Base-by-base conservation (phyloP, 306 rosid genomes). In the Cucumis cinereus region DNA sequence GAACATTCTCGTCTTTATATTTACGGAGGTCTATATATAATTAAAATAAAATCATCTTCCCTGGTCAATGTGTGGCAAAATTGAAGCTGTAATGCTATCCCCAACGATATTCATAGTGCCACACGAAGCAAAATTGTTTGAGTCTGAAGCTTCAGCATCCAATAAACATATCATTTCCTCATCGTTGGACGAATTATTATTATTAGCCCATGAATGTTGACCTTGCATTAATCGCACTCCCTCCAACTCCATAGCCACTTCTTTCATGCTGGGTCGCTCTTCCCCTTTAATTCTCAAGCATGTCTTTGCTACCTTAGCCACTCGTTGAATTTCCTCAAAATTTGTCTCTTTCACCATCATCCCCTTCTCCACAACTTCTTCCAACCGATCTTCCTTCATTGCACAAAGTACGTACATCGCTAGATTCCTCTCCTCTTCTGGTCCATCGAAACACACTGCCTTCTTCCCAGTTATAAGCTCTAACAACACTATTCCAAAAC, bases 191-290 rank as follows among this genome's bases (percentile, higher is more conserved):
- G 3, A 13, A 47, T 13, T 1, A 14, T 41, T 41, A 8, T 14
- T 47, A 47, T 47, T 13, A 14, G 15, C 53, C 53, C 53, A 47
- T 47, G 19, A 75, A 9, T 71, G 76, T 20, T 28, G 67, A 71
- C 7, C 79, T 2, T 63, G 45, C 66, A 28, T 26, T 17, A 75
- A 56, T 52, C 68, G 45, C 22, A 85, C 40, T 22, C 87, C 80
- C 53, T 89, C 90, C 6, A 89, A 56, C 63, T 81, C 83, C 62
- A 30, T 81, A 30, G 89, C 85, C 17, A 89, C 84, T 64, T 89
- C 86, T 80, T 83, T 89, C 90, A 89, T 86, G 12, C 53, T 62
- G 1, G 90, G 93, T 12, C 93, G 82, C 45, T 86, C 90, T 54
- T 85, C 87, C 49, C 87, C 86, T 36, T 13, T 86, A 2, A 85